Evolutionary conservation across 768 basidiomycete genomes (phyloP).

Genomic region (Mycena crocata): DNA sequence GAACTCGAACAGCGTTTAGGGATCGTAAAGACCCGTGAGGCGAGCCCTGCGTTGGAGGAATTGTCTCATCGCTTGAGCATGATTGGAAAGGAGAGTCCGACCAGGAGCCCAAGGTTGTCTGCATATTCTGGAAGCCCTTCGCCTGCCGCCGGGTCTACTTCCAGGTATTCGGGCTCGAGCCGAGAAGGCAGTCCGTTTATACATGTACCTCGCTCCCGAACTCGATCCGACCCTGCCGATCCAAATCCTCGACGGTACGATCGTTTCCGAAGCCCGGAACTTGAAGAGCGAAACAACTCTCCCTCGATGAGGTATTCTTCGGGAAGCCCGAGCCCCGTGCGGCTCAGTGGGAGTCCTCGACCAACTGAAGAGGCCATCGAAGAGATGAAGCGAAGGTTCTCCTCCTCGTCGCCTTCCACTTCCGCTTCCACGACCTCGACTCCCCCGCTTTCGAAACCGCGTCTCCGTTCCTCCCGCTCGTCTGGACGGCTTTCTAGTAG

Average conservation of each 20-base stretch:
- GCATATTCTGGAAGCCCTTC: conserved; percentile 24
- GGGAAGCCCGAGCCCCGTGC: conserved; percentile 40
- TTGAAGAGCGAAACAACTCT: conserved; percentile 22
- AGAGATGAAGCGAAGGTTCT: conserved; percentile 72
- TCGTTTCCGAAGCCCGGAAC: conserved; percentile 40
- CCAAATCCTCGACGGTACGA: conserved; percentile 35
- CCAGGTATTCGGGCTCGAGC: conserved; percentile 38
- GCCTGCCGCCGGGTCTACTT: conserved; percentile 39
- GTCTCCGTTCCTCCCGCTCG: conserved; percentile 36
- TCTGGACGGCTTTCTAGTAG: conserved; percentile 36
- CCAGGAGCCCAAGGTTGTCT: conserved; percentile 38
- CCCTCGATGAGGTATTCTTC: conserved; percentile 31
- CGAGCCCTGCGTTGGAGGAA: conserved; percentile 66
- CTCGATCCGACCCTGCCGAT: conserved; percentile 24
- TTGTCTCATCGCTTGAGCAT: conserved; percentile 57
- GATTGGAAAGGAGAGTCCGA: conserved; percentile 47
- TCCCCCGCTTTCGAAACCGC: conserved; percentile 29
- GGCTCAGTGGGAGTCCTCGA: conserved; percentile 43
- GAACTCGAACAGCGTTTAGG: conserved; percentile 73
- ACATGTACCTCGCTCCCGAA: conserved; percentile 38
- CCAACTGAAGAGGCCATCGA: conserved; percentile 65
- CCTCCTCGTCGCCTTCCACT: conserved; percentile 44
- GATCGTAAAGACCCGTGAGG: conserved; percentile 63
- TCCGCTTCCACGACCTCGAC: conserved; percentile 37
- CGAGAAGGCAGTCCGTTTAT: conserved; percentile 44